Evolutionary conservation across 2,329 filamentous ascomycete genomes (phyloP).

Genomic region (Trichophyton simii): DNA sequence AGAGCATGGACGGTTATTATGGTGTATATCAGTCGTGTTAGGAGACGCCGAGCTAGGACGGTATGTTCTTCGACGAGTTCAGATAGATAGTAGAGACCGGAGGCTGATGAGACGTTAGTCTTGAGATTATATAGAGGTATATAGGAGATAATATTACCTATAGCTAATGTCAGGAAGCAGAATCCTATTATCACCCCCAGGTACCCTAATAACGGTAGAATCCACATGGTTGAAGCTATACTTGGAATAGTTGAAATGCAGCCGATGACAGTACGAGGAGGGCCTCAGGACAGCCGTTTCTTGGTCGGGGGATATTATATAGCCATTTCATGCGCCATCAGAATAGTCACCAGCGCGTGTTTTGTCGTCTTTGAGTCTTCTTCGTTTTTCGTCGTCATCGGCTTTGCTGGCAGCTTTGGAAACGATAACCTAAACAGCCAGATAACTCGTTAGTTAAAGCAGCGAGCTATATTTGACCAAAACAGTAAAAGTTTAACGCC

Average conservation of each 20-base stretch:
- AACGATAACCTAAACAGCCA: neutral
- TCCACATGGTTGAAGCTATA: conserved; percentile 59
- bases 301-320: neutral
- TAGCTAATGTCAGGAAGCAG: conserved; percentile 84
- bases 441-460: neutral
- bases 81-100: conserved; percentile 95
- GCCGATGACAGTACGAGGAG: neutral
- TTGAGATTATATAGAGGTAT: conserved; percentile 6
- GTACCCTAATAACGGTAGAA: conserved; percentile 84
- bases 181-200: conserved; percentile 79
- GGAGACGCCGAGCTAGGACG: conserved; percentile 75
- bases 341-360: neutral
- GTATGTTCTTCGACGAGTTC: conserved; percentile 98
- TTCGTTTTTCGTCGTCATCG: neutral
- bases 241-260: neutral
- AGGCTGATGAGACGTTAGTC: conserved; percentile 44
- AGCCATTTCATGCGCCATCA: neutral
- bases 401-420: neutral
- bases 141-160: conserved; percentile 45
- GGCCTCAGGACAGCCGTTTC: neutral
- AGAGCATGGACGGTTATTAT: conserved; percentile 63
- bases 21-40: conserved; percentile 71
- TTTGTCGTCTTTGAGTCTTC: neutral
- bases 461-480: neutral
- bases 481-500: neutral